Evolutionary conservation across 805 yeast genomes (phyloP).

Genomic region (Lipomyces spencermartinsiae): DNA sequence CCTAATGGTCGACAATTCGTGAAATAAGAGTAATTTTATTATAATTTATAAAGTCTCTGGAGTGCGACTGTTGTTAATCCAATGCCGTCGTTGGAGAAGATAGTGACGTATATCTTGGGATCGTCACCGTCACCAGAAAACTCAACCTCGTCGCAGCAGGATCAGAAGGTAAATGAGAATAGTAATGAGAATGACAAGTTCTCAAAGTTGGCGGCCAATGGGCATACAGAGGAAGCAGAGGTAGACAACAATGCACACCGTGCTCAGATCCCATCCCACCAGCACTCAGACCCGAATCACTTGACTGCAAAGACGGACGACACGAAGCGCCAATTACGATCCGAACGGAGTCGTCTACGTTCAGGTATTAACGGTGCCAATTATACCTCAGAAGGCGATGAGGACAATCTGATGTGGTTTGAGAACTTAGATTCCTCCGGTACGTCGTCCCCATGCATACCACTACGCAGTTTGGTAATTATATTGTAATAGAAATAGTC

Average conservation of each 20-base stretch:
- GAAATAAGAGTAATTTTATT: neutral
- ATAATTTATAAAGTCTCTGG: neutral
- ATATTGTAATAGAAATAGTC: slow-evolving; percentile 6
- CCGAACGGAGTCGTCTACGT: neutral
- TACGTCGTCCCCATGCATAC: neutral
- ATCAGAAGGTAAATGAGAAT: neutral
- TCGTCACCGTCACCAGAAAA: slow-evolving; percentile 1
- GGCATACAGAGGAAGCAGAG: neutral
- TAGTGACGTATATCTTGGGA: slow-evolving; percentile 22
- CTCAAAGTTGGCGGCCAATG: no score
- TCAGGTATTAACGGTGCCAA: neutral
- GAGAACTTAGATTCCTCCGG: slow-evolving; percentile 21
- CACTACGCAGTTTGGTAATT: neutral
- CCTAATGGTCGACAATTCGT: neutral
- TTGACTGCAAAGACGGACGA: neutral
- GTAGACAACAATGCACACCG: neutral
- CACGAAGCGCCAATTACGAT: slow-evolving; percentile 11
- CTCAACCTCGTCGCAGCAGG: neutral
- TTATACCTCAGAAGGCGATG: neutral
- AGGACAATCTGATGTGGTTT: slow-evolving; percentile 28
- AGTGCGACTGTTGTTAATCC: neutral
- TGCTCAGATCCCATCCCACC: neutral
- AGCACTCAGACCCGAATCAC: neutral
- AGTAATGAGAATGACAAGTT: no score
- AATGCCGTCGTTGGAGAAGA: slow-evolving; percentile 27